Evolutionary conservation across 805 yeast species (phyloP), one percentile per base, ranked within the genome.

Genomic region (Suhomyces pyralidae): DNA sequence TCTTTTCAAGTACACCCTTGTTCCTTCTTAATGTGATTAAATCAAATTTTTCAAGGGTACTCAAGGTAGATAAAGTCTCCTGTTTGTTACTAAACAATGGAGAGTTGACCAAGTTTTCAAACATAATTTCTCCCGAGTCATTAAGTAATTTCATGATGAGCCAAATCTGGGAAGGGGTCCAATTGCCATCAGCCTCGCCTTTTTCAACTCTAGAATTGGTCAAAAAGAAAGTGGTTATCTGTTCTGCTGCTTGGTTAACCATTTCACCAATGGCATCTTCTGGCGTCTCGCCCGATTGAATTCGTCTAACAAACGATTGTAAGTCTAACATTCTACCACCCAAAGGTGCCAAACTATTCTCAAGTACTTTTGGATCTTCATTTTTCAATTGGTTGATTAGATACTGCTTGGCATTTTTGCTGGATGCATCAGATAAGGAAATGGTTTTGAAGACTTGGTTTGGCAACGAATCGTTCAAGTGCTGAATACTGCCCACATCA

Each of bases 261-360:
- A 94, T 88, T 58, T 90, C 92, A 2, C 78, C 69, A 44, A 90
- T 71, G 0, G 98, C 97, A 49, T 80, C 86, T 8, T 71, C 61
- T 2, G 97, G 96, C 7, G 81, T 65, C 65, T 94, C 99, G 6
- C 99, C 99, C 1, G 93, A 83, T 60, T 84, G 84, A 15, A 94
- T 81, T 49, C 98, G 86, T 64, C 98, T 81, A 1, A 87, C 87
- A 69, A 90, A 91, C 26, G 93, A 86, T 68, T 94, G 97, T 49
- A 94, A 76, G 67, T 94, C 99, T 45, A 91, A 77, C 92, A 93
- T 88, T 56, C 99, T 83, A 40, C 99, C 99, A 19, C 99, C 99
- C 25, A 94, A 70, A 10, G 96, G 96, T 25, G 74, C 82, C 32
- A 92, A 70, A 30, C 85, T 79, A 5, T 71, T 68, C 22, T 82